phyloP scores from a whole-genome alignment of 208 protist genomes.

The Leishmania braziliensis region DNA sequence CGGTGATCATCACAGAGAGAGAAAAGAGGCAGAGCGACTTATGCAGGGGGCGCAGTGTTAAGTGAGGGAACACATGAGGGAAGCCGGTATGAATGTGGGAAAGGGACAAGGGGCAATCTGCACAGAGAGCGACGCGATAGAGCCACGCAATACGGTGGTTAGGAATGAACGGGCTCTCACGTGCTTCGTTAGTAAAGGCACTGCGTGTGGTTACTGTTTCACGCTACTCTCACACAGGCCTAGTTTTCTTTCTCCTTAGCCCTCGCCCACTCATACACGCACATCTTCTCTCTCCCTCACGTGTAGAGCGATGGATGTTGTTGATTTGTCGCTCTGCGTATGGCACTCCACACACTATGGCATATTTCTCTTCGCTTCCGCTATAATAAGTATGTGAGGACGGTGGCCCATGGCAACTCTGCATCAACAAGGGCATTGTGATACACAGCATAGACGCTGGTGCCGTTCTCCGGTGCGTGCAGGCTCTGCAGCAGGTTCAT shows the following conservation, averaged over 20 bases:
- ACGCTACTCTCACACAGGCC: not conserved
- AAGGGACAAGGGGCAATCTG: not conserved
- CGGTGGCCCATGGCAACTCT: constrained; percentile 37
- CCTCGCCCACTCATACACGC: not conserved
- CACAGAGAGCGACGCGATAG: not conserved
- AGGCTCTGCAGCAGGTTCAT: constrained; percentile 47
- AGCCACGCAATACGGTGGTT: not conserved
- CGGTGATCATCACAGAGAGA: not conserved
- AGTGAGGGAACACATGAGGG: not conserved
- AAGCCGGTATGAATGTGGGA: not conserved
- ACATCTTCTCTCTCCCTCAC: not conserved
- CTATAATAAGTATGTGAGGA: constrained; percentile 42
- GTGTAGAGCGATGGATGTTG: not conserved
- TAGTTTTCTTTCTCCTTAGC: not conserved
- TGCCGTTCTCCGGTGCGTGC: constrained; percentile 22
- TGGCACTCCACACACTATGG: not conserved
- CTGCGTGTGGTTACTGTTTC: not conserved
- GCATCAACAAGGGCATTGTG: constrained; percentile 46
- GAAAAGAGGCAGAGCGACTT: not conserved
- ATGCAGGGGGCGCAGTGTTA: not conserved
- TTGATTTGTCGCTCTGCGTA: not conserved
- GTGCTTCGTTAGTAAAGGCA: not conserved
- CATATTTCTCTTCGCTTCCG: not conserved
- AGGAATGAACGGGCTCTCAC: not conserved
- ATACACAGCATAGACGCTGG: constrained; percentile 47